Conservation (phyloP, 305 asterid genomes). For the Rubia peregrina region DNA sequence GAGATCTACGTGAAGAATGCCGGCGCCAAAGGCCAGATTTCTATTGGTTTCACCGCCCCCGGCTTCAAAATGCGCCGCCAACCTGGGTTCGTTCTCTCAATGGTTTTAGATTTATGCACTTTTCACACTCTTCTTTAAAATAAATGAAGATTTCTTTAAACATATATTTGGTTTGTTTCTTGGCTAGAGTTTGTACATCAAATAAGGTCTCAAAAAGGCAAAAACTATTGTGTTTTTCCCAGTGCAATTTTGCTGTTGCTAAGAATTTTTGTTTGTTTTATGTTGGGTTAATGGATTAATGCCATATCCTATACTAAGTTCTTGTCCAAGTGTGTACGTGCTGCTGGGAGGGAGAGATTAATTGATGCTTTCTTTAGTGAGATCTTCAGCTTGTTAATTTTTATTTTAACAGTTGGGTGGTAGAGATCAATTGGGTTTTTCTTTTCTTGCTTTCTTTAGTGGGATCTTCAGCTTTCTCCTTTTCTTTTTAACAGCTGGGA, state of each 20-base stretch:
- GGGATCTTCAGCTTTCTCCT: conserved; percentile 12
- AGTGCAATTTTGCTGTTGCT: neutral
- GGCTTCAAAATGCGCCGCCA: conserved; percentile 73
- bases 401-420: too few relatives aligned
- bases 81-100: conserved; percentile 54
- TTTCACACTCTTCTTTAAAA: neutral
- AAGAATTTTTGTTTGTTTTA: neutral
- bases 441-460: neutral
- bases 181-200: neutral
- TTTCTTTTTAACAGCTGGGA: conserved; percentile 62
- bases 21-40: conserved; percentile 74
- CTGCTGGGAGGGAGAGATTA: neutral
- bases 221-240: neutral
- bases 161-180: neutral
- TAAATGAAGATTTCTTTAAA: neutral
- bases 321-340: neutral
- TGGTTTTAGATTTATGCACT: neutral
- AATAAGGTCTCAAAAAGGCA: neutral
- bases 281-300: neutral
- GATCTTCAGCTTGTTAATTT: too few relatives aligned
- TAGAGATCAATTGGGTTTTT: conserved; percentile 11
- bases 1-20: conserved; percentile 75
- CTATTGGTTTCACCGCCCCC: conserved; percentile 77
- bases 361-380: conserved; percentile 18
- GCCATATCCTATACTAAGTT: neutral